These are phyloP conservation scores for Heritiera littoralis DNA, from an alignment of 345 rosid genomes.

Conservation along the genomic window DNA sequence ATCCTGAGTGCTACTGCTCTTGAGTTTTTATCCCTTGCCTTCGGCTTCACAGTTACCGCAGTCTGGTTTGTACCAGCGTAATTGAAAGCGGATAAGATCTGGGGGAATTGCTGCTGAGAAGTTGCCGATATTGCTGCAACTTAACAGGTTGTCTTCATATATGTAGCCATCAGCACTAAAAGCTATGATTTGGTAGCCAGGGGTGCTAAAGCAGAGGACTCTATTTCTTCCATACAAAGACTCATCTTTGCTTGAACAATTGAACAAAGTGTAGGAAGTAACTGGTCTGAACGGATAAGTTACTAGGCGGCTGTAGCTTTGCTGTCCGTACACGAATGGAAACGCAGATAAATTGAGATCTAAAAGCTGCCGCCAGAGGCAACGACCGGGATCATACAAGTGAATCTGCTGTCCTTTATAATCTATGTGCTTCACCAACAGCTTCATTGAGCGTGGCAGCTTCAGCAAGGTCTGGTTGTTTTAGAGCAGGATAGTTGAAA, in stretches of 20 bases:
- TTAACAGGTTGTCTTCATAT: background rate
- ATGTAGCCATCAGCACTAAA: accelerated
- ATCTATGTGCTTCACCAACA: slow-evolving; percentile 19
- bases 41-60: too few relatives aligned
- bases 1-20: too few relatives aligned
- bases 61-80: too few relatives aligned
- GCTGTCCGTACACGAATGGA: background rate
- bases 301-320: too few relatives aligned
- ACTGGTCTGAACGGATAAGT: too few relatives aligned
- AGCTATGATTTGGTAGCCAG: background rate
- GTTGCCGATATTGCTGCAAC: background rate
- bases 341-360: slow-evolving; percentile 4
- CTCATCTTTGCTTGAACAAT: slow-evolving; percentile 12
- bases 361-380: slow-evolving; percentile 12
- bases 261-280: background rate
- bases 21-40: too few relatives aligned
- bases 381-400: background rate
- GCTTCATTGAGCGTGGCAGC: slow-evolving; percentile 1
- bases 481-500: slow-evolving; percentile 20
- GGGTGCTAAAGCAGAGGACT: background rate
- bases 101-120: background rate
- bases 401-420: slow-evolving; percentile 7
- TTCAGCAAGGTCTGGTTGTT: background rate
- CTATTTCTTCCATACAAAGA: background rate
- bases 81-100: too few relatives aligned